Evolutionary conservation across 2,329 filamentous ascomycete species (phyloP).

Genomic region (Trichoderma harzianum): DNA sequence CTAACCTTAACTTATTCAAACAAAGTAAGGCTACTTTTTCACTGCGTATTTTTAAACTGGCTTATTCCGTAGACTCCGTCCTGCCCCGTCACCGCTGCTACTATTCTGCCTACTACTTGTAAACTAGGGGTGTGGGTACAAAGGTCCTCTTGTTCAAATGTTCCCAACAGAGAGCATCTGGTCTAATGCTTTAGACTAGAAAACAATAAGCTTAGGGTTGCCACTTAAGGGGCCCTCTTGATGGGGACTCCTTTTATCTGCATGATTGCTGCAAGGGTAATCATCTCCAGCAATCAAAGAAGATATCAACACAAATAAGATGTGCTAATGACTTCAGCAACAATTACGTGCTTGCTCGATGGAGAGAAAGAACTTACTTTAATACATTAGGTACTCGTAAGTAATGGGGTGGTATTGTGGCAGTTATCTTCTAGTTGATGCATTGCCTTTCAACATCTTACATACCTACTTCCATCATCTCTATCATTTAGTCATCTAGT

Average conservation of each 20-base stretch:
- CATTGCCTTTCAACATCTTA: background rate
- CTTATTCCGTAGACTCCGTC: background rate
- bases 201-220: background rate
- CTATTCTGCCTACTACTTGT: background rate
- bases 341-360: background rate
- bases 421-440: background rate
- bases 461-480: background rate
- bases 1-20: slow-evolving; percentile 2
- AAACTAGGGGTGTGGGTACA: background rate
- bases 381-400: background rate
- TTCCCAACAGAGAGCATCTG: background rate
- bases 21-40: background rate
- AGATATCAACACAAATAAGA: background rate
- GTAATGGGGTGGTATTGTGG: background rate
- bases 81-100: background rate
- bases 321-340: background rate
- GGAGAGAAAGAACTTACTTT: background rate
- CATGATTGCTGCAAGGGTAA: background rate
- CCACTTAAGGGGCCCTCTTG: background rate
- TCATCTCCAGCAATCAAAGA: background rate
- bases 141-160: background rate
- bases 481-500: too few species aligned
- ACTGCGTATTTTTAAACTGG: background rate
- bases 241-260: background rate
- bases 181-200: background rate